phyloP scores from a whole-genome alignment of 2,329 filamentous ascomycete genomes.

The Tolypocladium tundrense region DNA sequence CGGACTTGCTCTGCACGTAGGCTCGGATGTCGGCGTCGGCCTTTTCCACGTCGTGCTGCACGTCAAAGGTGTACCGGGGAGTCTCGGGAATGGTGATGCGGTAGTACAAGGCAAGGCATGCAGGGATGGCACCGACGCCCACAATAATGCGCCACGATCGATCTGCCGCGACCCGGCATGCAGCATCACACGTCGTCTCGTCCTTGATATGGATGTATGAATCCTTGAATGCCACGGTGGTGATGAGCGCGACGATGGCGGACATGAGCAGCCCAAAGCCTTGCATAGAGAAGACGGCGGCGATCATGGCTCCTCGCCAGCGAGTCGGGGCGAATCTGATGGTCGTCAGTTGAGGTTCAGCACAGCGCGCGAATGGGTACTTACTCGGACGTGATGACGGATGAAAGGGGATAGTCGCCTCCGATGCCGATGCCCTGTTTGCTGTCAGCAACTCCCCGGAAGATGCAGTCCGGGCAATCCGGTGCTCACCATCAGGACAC shows the following conservation, averaged over 20 bases:
- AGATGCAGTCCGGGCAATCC: not conserved
- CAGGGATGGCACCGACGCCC: constrained; percentile 68
- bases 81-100: constrained; percentile 80
- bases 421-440: constrained; percentile 61
- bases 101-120: constrained; percentile 73
- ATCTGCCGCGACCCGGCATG: constrained; percentile 62
- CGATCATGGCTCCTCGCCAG: constrained; percentile 77
- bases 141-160: constrained; percentile 76
- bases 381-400: constrained; percentile 69
- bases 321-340: constrained; percentile 65
- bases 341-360: not conserved
- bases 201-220: constrained; percentile 32
- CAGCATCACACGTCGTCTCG: constrained; percentile 41
- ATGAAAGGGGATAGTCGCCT: constrained; percentile 72
- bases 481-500: constrained; percentile 54
- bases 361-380: constrained; percentile 5
- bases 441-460: constrained; percentile 1
- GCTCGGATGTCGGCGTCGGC: constrained; percentile 62
- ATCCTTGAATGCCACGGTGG: constrained; percentile 52
- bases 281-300: constrained; percentile 76
- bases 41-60: constrained; percentile 65
- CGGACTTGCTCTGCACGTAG: constrained; percentile 38
- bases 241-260: constrained; percentile 60
- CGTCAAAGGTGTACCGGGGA: constrained; percentile 73
- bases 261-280: constrained; percentile 68